phyloP scores from a whole-genome alignment of 306 rosid genomes.

The Prunus davidiana region DNA sequence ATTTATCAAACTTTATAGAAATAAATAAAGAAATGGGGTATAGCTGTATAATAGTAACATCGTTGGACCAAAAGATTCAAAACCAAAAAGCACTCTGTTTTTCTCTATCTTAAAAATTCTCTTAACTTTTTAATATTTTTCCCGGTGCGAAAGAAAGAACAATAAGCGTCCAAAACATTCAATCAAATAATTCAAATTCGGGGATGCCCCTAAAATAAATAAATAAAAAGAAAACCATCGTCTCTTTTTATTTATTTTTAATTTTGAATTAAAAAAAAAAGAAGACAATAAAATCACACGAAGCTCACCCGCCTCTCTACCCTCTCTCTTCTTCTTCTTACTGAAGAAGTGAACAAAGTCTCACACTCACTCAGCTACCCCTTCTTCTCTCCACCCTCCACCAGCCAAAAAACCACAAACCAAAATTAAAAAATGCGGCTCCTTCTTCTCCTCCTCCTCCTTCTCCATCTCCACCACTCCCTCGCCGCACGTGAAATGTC shows the following conservation, averaged over 20 bases:
- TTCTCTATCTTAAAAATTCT: not conserved
- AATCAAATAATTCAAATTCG: not conserved
- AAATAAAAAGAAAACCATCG: not conserved
- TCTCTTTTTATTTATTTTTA: not conserved
- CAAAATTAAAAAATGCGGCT: constrained; percentile 36
- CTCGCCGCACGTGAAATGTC: constrained; percentile 27
- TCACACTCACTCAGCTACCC: constrained; percentile 6
- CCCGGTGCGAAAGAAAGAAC: not conserved
- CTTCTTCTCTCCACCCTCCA: not conserved
- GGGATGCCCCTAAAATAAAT: not conserved
- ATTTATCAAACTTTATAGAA: not conserved
- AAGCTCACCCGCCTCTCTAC: not conserved
- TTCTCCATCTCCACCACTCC: constrained; percentile 19
- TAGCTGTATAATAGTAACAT: not conserved
- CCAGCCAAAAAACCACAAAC: not conserved
- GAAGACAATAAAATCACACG: not conserved
- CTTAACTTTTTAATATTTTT: not conserved
- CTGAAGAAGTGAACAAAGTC: not conserved
- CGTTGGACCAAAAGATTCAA: not conserved
- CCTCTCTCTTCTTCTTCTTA: not conserved
- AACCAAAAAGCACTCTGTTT: not conserved
- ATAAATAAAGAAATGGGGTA: not conserved
- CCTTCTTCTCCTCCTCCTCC: constrained; percentile 22
- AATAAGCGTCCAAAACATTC: not conserved
- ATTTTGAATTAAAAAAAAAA: not conserved